A percentile compares a stretch with the other conserved stretches of the same genome.
Evolutionary conservation across 2,329 filamentous ascomycete species (phyloP).

Genomic region (Diaporthe longicolla): DNA sequence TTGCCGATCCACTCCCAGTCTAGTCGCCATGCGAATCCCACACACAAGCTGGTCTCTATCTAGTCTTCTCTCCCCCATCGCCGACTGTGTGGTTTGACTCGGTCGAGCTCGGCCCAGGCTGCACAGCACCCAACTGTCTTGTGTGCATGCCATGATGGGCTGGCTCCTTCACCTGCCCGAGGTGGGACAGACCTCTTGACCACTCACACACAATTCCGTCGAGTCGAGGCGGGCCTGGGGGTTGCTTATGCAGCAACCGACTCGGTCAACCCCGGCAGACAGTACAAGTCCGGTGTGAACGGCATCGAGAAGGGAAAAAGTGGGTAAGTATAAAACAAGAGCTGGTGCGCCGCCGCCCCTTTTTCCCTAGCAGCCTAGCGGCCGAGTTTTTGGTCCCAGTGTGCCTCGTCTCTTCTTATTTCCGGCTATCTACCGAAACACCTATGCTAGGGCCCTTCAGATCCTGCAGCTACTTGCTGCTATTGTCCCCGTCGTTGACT

Average conservation of each 20-base stretch:
- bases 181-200: not conserved
- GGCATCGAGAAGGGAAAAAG: not conserved
- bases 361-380: not conserved
- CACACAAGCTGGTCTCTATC: not conserved
- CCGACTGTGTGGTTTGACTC: not conserved
- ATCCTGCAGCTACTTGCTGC: slow-evolving; percentile 22
- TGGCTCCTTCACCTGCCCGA: not conserved
- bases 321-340: slow-evolving; percentile 1
- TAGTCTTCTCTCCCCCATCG: not conserved
- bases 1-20: slow-evolving; percentile 16
- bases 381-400: not conserved
- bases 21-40: slow-evolving; percentile 13
- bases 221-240: slow-evolving; percentile 1
- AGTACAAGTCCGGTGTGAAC: not conserved
- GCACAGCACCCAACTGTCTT: not conserved
- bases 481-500: slow-evolving; percentile 3
- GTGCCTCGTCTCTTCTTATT: slow-evolving; percentile 18
- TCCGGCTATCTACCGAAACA: slow-evolving; percentile 20
- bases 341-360: not conserved
- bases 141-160: not conserved
- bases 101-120: not conserved
- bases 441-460: not conserved
- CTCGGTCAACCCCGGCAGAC: slow-evolving; percentile 5
- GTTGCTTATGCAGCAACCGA: not conserved
- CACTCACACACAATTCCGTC: not conserved